Evolutionary conservation across 495 filamentous ascomycete genomes (phyloP).

Genomic region (Schizothecium vesticola): DNA sequence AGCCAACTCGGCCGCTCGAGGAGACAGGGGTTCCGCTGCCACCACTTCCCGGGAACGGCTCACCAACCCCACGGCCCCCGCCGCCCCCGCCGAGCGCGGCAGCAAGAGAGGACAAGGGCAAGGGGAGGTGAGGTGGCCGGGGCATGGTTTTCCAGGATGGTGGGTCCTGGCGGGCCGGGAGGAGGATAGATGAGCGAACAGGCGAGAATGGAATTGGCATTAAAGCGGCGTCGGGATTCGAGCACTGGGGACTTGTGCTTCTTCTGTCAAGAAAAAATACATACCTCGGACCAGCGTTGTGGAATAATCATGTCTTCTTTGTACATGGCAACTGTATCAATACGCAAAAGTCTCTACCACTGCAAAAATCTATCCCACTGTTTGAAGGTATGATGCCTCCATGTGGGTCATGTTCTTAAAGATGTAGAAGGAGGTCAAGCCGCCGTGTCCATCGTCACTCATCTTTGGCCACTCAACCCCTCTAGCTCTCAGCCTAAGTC

Average conservation of each 20-base stretch:
- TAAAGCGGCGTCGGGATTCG: conserved; percentile 4
- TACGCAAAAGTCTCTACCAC: background rate
- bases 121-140: background rate
- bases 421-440: background rate
- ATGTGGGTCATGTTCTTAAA: background rate
- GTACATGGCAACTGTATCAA: conserved; percentile 2
- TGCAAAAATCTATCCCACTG: too few species aligned
- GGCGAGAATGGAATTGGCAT: conserved; percentile 2
- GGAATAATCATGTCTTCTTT: conserved; percentile 3
- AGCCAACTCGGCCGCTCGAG: conserved; percentile 22
- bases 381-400: background rate
- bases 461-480: background rate
- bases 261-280: conserved; percentile 1
- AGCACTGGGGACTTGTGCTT: background rate
- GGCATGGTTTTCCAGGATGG: background rate
- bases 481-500: background rate
- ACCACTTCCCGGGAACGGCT: conserved; percentile 10
- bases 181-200: background rate
- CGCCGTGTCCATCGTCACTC: background rate
- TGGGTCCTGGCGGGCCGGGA: background rate
- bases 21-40: conserved; percentile 22
- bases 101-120: conserved; percentile 3
- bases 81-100: conserved; percentile 17
- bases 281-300: conserved; percentile 15
- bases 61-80: conserved; percentile 20